Evolutionary conservation across 139 green algal species (phyloP).

Genomic region (Ettlia oleoabundans): DNA sequence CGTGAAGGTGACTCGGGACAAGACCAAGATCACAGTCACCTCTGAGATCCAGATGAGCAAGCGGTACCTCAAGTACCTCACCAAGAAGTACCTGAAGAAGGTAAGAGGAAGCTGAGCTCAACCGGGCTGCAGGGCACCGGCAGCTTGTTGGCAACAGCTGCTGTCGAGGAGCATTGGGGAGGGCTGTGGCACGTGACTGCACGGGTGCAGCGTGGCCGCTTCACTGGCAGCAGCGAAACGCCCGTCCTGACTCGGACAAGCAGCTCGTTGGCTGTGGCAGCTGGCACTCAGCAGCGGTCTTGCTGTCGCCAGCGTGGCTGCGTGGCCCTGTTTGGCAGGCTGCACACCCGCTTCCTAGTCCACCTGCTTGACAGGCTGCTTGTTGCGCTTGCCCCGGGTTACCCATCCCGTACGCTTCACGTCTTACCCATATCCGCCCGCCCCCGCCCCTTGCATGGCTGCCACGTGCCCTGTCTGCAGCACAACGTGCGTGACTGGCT

Average conservation of each 20-base stretch:
- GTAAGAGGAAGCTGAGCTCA: not conserved
- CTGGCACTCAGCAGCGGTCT: not conserved
- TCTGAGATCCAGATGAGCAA: slow-evolving; percentile 86
- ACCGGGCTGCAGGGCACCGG: not conserved
- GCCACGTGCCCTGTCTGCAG: slow-evolving; percentile 97
- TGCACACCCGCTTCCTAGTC: not conserved
- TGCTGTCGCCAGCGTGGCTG: not conserved
- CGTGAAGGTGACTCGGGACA: slow-evolving; percentile 88
- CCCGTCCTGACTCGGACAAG: no score
- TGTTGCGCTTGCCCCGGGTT: no score
- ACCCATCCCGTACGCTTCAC: no score
- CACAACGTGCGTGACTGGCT: slow-evolving; percentile 99
- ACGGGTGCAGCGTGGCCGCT: no score
- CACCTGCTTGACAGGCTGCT: no score
- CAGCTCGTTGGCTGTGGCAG: no score
- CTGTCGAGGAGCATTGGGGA: no score
- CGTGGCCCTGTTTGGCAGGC: no score
- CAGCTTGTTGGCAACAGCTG: no score
- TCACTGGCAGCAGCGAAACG: no score
- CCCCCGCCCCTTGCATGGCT: not conserved
- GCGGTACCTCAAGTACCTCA: slow-evolving; percentile 98
- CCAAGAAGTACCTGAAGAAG: slow-evolving; percentile 99
- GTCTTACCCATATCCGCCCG: not conserved
- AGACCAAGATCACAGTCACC: slow-evolving; percentile 92
- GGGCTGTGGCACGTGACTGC: no score